Percentiles rank a stretch among this genome's conserved stretches.
These are phyloP conservation scores for Lichtheimia hyalospora DNA, from an alignment of 371 early-diverging fungal genomes.

Conservation along the genomic window DNA sequence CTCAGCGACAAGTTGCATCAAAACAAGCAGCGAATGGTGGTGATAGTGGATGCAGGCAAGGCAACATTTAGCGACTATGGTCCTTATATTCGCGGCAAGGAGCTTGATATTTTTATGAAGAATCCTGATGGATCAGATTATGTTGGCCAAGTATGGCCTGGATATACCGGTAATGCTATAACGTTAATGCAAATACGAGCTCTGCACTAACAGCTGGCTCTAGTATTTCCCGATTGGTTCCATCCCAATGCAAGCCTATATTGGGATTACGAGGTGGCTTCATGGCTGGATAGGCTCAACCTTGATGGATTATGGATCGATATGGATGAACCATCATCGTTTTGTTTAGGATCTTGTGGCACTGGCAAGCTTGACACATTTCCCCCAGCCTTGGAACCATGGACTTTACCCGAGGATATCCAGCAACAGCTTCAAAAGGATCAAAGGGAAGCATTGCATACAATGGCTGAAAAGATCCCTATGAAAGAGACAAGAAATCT, in stretches of 20 bases:
- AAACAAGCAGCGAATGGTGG: slow-evolving; percentile 42
- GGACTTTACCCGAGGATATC: slow-evolving; percentile 25
- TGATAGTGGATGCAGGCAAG: slow-evolving; percentile 59
- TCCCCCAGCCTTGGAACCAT: slow-evolving; percentile 26
- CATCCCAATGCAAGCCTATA: slow-evolving; percentile 14
- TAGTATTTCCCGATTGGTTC: slow-evolving; percentile 23
- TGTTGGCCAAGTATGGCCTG: slow-evolving; percentile 69
- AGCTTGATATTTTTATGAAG: slow-evolving; percentile 49
- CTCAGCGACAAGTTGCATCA: slow-evolving; percentile 30
- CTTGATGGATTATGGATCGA: slow-evolving; percentile 63
- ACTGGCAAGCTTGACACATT: slow-evolving; percentile 10
- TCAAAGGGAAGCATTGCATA: slow-evolving; percentile 18
- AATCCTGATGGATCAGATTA: slow-evolving; percentile 43
- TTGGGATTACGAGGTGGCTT: slow-evolving; percentile 16
- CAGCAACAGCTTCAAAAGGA: slow-evolving; percentile 19
- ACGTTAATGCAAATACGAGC: not conserved
- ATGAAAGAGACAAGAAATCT: slow-evolving; percentile 27
- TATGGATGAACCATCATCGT: slow-evolving; percentile 72
- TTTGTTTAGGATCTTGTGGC: slow-evolving; percentile 31
- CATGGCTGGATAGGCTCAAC: slow-evolving; percentile 7
- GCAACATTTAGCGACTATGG: slow-evolving; percentile 29
- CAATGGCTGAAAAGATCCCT: slow-evolving; percentile 20
- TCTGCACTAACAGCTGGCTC: not conserved
- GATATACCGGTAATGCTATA: slow-evolving; percentile 35
- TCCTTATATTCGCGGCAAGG: slow-evolving; percentile 40